Evolutionary conservation across 345 rosid species (phyloP), one percentile per base, ranked within the genome.

Genomic region (Rhodamnia argentea): DNA sequence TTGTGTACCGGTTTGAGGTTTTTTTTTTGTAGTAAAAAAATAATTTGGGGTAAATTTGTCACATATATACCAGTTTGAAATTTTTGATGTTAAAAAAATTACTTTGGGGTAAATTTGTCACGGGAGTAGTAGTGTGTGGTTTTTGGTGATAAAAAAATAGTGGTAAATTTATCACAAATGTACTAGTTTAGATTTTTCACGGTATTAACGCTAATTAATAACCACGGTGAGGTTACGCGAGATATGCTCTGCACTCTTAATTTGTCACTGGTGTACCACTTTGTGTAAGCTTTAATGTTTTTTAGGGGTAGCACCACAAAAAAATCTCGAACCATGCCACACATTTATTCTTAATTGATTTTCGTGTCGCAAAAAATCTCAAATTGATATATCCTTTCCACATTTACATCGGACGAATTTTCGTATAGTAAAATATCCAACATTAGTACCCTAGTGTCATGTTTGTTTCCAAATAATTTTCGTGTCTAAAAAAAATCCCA

Each of bases 121-220:
- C 1, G 3, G 13, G 4, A 2, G 4, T 11, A 51, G 0, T 0
- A 51, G 4, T 11, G 13, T 51, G 52, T 0, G 14, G 4, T 0
- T 51, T 50, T 51, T 51, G 52, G 1, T 12, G 52, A 13, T 51
- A 3, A 51, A 51, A 51, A 47, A 47, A 51, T 51, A 51, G 4
- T 51, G 14, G 14, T 51, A 51, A 51, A 51, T 51, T 51, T 51
- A 0, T 51, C 51, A 12, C 3, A 51, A 1, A 14, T 51, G 52
- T 51, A 51, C 4, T 14, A 11, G 13, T 51, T 51, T 51, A 3
- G 12, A 51, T 51, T 51, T 51, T 51, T 51, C 4, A 4, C 11
- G 1, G 3, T 51, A 51, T 51, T 51, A 51, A 0, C 52, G 1
- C 14, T 40, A 20, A 10, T 37, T 37, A 70, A 32, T 32, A 32